Base-by-base conservation (phyloP, 805 yeast species). In the Barnettozyma sp. region DNA sequence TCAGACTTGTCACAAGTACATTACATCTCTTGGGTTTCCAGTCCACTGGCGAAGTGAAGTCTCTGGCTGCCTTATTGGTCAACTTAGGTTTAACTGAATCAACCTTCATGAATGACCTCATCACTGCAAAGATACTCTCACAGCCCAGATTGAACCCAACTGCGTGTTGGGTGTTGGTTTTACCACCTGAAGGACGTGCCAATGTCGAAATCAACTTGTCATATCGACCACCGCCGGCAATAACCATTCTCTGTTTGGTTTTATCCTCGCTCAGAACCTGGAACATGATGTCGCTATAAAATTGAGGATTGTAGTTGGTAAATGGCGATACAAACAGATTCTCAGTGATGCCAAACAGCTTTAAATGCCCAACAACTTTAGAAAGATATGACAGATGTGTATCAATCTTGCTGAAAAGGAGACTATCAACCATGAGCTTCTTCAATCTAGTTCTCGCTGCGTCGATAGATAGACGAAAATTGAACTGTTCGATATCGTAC, bases 151-250 rank as follows among this genome's bases (percentile, higher is more conserved):
- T 80, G 52, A 92, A 81, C 0, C 98, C 97, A 28, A 88, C 97
- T 1, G 87, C 95, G 35, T 69, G 67, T 15, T 71, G 66, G 33
- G 70, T 42, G 26, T 50, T 52, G 1, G 51, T 34, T 32, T 53
- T 53, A 4, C 54, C 58, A 15, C 65, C 54, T 40, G 73, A 60
- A 2, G 76, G 70, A 45, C 83, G 76, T 0, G 90, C 73, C 41
- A 86, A 68, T 13, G 78, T 68, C 3, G 74, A 64, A 11, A 87
- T 73, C 44, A 92, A 65, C 15, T 67, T 64, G 50, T 90, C 97
- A 53, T 87, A 92, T 26, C 99, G 66, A 3, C 99, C 99, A 30
- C 99, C 99, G 0, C 92, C 90, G 12, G 92, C 92, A 26, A 92
- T 63, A 22, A 80, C 43, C 26, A 63, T 45, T 38, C 51, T 64